These are phyloP conservation scores for Neurospora sp. DNA, from an alignment of 495 filamentous ascomycete species.

Conservation along the genomic window DNA sequence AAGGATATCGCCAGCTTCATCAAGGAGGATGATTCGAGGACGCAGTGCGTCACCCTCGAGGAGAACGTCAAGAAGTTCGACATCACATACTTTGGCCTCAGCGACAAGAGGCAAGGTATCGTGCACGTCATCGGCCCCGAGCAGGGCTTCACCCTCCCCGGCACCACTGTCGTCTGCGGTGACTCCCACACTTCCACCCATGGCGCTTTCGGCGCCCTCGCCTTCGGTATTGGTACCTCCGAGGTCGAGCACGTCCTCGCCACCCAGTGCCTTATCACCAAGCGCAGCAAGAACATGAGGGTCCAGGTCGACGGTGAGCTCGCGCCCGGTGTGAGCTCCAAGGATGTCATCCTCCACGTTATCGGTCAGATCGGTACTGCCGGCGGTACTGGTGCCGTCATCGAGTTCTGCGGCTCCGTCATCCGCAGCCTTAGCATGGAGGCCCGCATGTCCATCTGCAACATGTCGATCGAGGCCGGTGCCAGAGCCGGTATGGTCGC, in stretches of 20 bases:
- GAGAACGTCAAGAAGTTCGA: constrained; percentile 95
- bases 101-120: constrained; percentile 94
- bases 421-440: constrained; percentile 89
- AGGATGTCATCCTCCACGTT: constrained; percentile 89
- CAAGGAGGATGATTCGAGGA: constrained; percentile 83
- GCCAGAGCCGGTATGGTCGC: constrained; percentile 95
- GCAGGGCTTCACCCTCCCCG: constrained; percentile 96
- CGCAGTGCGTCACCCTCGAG: constrained; percentile 90
- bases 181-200: constrained; percentile 98
- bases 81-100: constrained; percentile 94
- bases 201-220: constrained; percentile 89
- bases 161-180: constrained; percentile 94
- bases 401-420: constrained; percentile 92
- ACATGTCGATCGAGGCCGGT: constrained; percentile 99
- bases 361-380: constrained; percentile 95
- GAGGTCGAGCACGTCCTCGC: constrained; percentile 98
- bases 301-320: constrained; percentile 89
- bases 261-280: constrained; percentile 89
- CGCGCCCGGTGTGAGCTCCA: constrained; percentile 85
- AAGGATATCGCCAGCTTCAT: constrained; percentile 83
- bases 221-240: constrained; percentile 95
- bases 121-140: constrained; percentile 99
- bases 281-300: constrained; percentile 96
- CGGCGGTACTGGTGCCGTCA: constrained; percentile 87
- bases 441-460: constrained; percentile 97